Base-by-base conservation (phyloP, 139 green algal species). In the Chlamydomonas eustigma region DNA sequence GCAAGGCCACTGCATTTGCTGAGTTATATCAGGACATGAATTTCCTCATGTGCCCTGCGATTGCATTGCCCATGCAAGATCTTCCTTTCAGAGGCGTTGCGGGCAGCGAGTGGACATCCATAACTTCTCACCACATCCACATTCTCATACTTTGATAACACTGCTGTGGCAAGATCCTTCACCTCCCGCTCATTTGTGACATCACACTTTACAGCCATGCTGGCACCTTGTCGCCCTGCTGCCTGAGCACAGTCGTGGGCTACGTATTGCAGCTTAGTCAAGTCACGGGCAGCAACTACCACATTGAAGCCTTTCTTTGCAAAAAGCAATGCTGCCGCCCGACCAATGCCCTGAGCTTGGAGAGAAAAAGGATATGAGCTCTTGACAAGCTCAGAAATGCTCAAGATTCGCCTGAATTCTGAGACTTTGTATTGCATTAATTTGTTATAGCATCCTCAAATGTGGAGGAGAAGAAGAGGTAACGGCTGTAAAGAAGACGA, bases 291-390 rank as follows among this genome's bases (percentile, higher is more conserved):
- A 2, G 78, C 78, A 12, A 88, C 78, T 30, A 86, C 84, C 72
- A 88, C 84, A 50, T 88, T 88, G 58, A 81, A 88, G 33, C 84
- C 84, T 76, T 86, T 85, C 39, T 73, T 68, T 3, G 84, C 80
- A 77, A 86, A 88, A 50, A 81, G 37, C 50, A 83, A 64, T 35
- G 84, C 84, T 0, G 80, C 76, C 32, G 80, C 84, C 25, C 84
- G 78, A 5, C 84, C 84, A 32, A 86, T 52, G 22, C 84, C 84
- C 84, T 88, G 78, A 24, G 5, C n/a, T n/a, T n/a, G n/a, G n/a
- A n/a, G n/a, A n/a, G n/a, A n/a, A n/a, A n/a, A 12, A 30, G 50
- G 22, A 24, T 63, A 24, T 63, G 50, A 30, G 50, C 24, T 63
- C 24, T 18, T 63, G 50, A 30, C 22, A 30, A 24, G 22, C 22